Base-by-base conservation (phyloP, 768 basidiomycete genomes). In the Arthromyces matolae region DNA sequence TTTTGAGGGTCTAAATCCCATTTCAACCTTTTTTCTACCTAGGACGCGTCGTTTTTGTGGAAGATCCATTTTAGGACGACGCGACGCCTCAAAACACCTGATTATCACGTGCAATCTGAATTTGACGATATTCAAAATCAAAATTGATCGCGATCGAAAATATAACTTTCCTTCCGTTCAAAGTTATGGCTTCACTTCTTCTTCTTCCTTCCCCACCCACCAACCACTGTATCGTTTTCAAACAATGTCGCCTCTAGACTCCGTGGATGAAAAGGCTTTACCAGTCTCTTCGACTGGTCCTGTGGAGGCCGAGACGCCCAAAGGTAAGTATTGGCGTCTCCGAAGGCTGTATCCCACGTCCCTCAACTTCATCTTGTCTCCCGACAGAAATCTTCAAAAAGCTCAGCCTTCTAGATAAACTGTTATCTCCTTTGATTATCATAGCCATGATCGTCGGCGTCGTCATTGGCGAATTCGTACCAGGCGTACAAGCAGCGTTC, bases 381-480 rank as follows among this genome's bases (percentile, higher is more conserved):
- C 3, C 19, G 3, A 14, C 12, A 61, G 60, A 42, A 19, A 29
- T 59, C 20, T 54, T 59, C 39, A 50, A 53, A 16, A 44, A 55
- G 37, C 41, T 61, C 59, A 55, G 41, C 50, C 61, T 51, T 42
- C 52, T 52, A 45, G 51, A 60, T 37, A 49, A 49, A 43, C 49
- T 56, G n/a, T 28, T 59, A 12, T 54, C 54, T 13, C 46, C 84
- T 0, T 69, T 81, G 31, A 83, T 92, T 24, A 69, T 93, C 3
- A 20, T 86, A 0, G 75, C 72, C 22, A 92, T 92, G 89, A 76
- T 91, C 42, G 52, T 84, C 16, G 89, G 88, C 1, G 81, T 89
- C 4, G 60, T 90, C 41, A 80, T 93, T 18, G 88, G 89, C 3
- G 79, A 80, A 43, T 89, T 78, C 45, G 82, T 74, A 1, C 76